A percentile compares a stretch with the other conserved stretches of the same genome.
Conservation (phyloP, 106 monocot genomes). For the Platanthera zijinensis region DNA sequence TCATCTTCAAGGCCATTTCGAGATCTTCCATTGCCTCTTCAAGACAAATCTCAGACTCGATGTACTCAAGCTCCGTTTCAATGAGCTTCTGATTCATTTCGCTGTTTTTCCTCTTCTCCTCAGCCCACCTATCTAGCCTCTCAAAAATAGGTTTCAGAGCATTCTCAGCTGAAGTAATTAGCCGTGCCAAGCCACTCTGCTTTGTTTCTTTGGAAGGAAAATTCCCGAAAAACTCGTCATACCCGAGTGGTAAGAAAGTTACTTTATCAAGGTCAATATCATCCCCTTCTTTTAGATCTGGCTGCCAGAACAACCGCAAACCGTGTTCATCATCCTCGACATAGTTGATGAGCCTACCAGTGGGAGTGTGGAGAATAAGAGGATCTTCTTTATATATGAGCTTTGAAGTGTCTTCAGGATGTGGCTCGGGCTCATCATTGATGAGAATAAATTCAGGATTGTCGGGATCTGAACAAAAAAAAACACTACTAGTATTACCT, state of each 20-base stretch:
- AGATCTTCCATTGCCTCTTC: constrained; percentile 73
- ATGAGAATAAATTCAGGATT: constrained; percentile 73
- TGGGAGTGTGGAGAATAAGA: constrained; percentile 66
- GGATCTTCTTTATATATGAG: constrained; percentile 71
- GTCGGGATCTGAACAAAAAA: constrained; percentile 40
- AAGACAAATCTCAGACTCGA: constrained; percentile 64
- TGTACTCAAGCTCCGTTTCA: constrained; percentile 58
- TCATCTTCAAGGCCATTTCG: constrained; percentile 52
- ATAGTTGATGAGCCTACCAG: constrained; percentile 72
- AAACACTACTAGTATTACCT: not conserved
- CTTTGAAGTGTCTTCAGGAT: constrained; percentile 69
- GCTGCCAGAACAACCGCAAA: constrained; percentile 81
- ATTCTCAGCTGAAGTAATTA: constrained; percentile 31
- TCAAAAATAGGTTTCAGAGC: constrained; percentile 43
- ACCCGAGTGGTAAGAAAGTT: constrained; percentile 67
- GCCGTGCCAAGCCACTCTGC: constrained; percentile 23
- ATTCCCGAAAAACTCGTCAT: constrained; percentile 61
- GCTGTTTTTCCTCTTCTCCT: constrained; percentile 51
- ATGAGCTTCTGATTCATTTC: constrained; percentile 55
- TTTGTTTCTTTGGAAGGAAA: constrained; percentile 19
- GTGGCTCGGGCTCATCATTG: constrained; percentile 82
- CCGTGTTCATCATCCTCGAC: constrained; percentile 74
- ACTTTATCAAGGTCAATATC: constrained; percentile 57
- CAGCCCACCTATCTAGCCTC: constrained; percentile 48
- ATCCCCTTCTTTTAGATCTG: constrained; percentile 53